Evolutionary conservation across 2,329 filamentous ascomycete species (phyloP).

Genomic region (Endothia cerciana): DNA sequence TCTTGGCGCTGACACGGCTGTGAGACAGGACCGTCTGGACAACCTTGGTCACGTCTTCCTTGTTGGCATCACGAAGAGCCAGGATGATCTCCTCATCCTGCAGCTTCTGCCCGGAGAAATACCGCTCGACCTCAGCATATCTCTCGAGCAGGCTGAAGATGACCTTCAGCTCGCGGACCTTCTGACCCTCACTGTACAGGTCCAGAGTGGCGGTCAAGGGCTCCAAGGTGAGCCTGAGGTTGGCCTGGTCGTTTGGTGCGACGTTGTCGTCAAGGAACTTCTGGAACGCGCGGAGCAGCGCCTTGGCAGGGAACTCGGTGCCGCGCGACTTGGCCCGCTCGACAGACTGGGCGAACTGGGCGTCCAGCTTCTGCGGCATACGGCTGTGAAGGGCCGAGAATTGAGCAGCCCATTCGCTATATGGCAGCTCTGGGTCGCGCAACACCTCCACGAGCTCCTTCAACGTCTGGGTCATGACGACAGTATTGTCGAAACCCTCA

Average conservation of each 20-base stretch:
- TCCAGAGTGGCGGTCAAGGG: constrained; percentile 80
- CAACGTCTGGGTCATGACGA: constrained; percentile 87
- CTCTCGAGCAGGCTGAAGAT: constrained; percentile 79
- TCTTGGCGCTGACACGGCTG: constrained; percentile 90
- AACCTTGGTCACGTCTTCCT: constrained; percentile 84
- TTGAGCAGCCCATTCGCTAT: constrained; percentile 94
- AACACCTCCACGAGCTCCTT: constrained; percentile 90
- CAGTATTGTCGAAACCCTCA: constrained; percentile 92
- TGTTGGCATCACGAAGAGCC: constrained; percentile 93
- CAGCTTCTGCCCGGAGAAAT: constrained; percentile 82
- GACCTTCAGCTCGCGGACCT: constrained; percentile 84
- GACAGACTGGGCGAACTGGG: constrained; percentile 80
- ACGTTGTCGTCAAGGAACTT: constrained; percentile 92
- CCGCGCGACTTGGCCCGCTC: constrained; percentile 79
- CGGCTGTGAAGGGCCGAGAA: constrained; percentile 95
- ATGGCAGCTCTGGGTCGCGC: constrained; percentile 86
- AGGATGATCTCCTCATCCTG: constrained; percentile 95
- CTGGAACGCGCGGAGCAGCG: constrained; percentile 78
- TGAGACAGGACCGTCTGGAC: constrained; percentile 91
- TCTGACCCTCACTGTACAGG: constrained; percentile 84
- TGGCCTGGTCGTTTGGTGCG: constrained; percentile 69
- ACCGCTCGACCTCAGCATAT: constrained; percentile 81
- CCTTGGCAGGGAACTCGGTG: constrained; percentile 89
- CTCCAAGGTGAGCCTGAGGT: constrained; percentile 72
- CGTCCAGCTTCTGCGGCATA: constrained; percentile 93